A percentile compares a stretch with the other conserved stretches of the same genome.
These are phyloP conservation scores for Phaeomoniella chlamydospora DNA, from an alignment of 2,329 filamentous ascomycete species.

Conservation along the genomic window DNA sequence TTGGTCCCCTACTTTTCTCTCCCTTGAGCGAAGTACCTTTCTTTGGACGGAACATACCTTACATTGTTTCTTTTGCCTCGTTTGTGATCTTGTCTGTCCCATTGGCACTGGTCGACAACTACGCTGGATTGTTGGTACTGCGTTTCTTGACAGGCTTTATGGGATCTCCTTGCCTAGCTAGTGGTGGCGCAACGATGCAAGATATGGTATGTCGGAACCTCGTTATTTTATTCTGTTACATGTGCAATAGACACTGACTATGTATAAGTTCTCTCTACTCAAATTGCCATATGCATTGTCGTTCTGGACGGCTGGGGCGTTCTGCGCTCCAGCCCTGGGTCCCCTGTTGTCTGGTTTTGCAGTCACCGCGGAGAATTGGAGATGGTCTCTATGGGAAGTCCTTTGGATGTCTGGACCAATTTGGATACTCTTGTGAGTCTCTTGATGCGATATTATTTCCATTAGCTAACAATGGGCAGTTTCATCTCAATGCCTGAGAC, in stretches of 20 bases:
- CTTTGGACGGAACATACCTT: conserved; percentile 52
- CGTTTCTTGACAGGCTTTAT: conserved; percentile 52
- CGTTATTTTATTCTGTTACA: conserved; percentile 1
- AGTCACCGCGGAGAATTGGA: conserved; percentile 39
- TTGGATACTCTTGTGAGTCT: conserved; percentile 30
- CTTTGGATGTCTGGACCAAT: conserved; percentile 41
- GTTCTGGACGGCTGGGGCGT: conserved; percentile 37
- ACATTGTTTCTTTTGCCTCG: conserved; percentile 50
- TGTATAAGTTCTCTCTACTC: conserved; percentile 31
- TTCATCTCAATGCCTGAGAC: conserved; percentile 31
- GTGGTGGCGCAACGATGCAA: conserved; percentile 27
- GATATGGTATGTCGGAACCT: conserved; percentile 15
- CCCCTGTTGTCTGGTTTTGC: conserved; percentile 45
- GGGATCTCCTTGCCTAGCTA: conserved; percentile 48
- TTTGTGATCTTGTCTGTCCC: conserved; percentile 55
- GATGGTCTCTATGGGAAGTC: conserved; percentile 44
- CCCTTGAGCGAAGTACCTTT: conserved; percentile 51
- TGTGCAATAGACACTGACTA: conserved; percentile 3
- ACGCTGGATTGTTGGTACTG: conserved; percentile 46
- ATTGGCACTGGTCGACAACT: conserved; percentile 46
- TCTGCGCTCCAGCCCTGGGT: conserved; percentile 34
- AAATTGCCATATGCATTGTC: conserved; percentile 44
- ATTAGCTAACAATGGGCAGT: conserved; percentile 14
- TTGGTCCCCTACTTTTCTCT: conserved; percentile 40
- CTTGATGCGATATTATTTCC: too few species aligned